Base-by-base conservation (phyloP, 176 grass and related monocot genomes). In the Cenchrus purpureus region DNA sequence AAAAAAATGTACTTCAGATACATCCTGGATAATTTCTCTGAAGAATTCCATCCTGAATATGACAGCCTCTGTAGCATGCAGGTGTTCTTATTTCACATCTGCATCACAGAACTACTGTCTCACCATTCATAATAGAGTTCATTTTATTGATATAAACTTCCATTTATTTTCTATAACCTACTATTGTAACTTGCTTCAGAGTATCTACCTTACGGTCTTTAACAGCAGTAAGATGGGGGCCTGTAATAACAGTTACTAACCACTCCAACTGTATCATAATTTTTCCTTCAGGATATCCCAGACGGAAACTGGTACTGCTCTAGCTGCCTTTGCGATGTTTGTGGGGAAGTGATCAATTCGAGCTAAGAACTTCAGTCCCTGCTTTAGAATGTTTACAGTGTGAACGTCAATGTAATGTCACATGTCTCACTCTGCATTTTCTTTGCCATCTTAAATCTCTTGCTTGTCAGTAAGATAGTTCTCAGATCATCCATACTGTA, bases 291-390 rank as follows among this genome's bases (percentile, higher is more conserved):
- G 93, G 93, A 95, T 28, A 79, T 98, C 90, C 93, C 93, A 66
- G 96, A 95, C 83, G 96, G 86, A 43, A 92, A 69, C 69, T 98
- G 96, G 96, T 98, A 98, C 89, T 98, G 96, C 62, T 91, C 86
- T 76, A 89, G 73, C 61, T 98, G 96, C 83, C 83, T 85, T 68
- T 98, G 96, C 16, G 66, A 86, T 71, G 77, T 89, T 79, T 98
- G 96, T 55, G 89, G 93, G 22, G 71, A 92, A 74, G 87, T 92
- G 50, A 54, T 89, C 50, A 85, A 86, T 78, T 85, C 85, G 60
- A 87, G 15, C 54, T 74, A 11, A 72, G 79, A 67, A 88, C 63
- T 86, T 69, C 80, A 19, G 20, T 82, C 50, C 61, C 49, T 69
- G 75, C 82, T 92, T 88, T 98, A 62, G 82, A 98, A 86, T 98